Base-by-base conservation (phyloP, 2,329 filamentous ascomycete genomes). In the Xylaria hypoxylon region DNA sequence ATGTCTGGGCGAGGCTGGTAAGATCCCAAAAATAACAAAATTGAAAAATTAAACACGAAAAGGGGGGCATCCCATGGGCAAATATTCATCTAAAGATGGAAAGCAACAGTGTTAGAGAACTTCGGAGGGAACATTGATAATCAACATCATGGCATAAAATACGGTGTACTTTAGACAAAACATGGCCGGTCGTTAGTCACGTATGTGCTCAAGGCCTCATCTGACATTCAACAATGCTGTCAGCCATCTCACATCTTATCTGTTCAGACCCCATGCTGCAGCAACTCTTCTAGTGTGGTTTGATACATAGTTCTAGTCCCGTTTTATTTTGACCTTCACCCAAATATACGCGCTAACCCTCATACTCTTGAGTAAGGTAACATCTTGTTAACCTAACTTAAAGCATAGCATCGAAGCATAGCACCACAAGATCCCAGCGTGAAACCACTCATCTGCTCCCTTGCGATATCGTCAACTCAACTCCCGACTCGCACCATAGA, bases 1-100 rank as follows among this genome's bases (percentile, higher is more conserved):
- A 83, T 97, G 80, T 92, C 94, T 33, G 90, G 89, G 67, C 85
- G 95, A 66, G 95, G 95, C 10, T 97, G 93, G 93, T 97, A 87
- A 78, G 4, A 35, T 13, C n/a, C 10, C 13, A 10, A n/a, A 26
- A 26, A 22, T 15, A 8, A 17, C 6, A 40, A 53, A 52, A 35
- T 4, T 22, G 11, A 24, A 40, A 17, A 24, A 15, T 15, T 45
- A 50, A 53, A 51, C 17, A 28, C 4, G 6, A 17, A 31, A 55
- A 35, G 22, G 28, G 28, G 13, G n/a, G 10, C 7, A 35, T 52
- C 19, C 5, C 17, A 4, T 17, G 6, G 45, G 45, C 47, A 6
- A 33, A 10, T 33, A 26, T 50, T 50, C 15, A 59, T 24, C 5
- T 11, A 45, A 35, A 45, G 42, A 8, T 13, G 19, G 8, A 33